Conservation (phyloP, 129 eudicot genomes). For the Tagetes patula region DNA sequence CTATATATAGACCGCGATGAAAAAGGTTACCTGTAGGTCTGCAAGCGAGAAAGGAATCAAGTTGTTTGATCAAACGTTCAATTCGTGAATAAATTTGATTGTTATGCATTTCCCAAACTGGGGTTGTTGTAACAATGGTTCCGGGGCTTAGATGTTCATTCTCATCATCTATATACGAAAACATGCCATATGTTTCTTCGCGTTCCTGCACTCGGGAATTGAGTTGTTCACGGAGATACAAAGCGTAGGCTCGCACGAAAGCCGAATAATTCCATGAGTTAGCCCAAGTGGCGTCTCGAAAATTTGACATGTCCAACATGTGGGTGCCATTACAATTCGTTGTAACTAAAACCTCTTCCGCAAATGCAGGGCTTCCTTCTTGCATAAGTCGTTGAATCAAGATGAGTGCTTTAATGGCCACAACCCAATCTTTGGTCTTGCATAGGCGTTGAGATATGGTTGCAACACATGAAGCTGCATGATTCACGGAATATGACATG, state of each 20-base stretch:
- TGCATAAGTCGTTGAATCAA: slow-evolving; percentile 63
- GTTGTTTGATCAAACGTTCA: slow-evolving; percentile 50
- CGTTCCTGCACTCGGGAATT: slow-evolving; percentile 66
- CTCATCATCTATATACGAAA: slow-evolving; percentile 31
- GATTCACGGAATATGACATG: slow-evolving; percentile 50
- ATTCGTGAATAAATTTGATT: slow-evolving; percentile 41
- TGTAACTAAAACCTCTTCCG: slow-evolving; percentile 68
- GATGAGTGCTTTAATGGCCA: slow-evolving; percentile 68
- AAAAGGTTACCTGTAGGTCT: slow-evolving; percentile 55
- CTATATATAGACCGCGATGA: background rate
- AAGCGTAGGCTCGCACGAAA: slow-evolving; percentile 57
- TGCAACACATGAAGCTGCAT: slow-evolving; percentile 49
- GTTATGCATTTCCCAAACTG: slow-evolving; percentile 37
- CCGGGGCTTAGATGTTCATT: slow-evolving; percentile 27
- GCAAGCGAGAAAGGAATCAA: slow-evolving; percentile 63
- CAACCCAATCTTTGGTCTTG: slow-evolving; percentile 84
- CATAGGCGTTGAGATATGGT: slow-evolving; percentile 59
- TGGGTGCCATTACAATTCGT: slow-evolving; percentile 54
- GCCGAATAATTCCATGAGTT: slow-evolving; percentile 83
- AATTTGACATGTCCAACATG: slow-evolving; percentile 67
- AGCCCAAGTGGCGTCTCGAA: slow-evolving; percentile 48
- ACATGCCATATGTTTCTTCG: slow-evolving; percentile 36
- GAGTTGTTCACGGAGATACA: slow-evolving; percentile 64
- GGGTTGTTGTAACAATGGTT: slow-evolving; percentile 36
- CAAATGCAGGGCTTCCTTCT: slow-evolving; percentile 60